Evolutionary conservation across 2,329 filamentous ascomycete species (phyloP).

Genomic region (Cladosporium velox): DNA sequence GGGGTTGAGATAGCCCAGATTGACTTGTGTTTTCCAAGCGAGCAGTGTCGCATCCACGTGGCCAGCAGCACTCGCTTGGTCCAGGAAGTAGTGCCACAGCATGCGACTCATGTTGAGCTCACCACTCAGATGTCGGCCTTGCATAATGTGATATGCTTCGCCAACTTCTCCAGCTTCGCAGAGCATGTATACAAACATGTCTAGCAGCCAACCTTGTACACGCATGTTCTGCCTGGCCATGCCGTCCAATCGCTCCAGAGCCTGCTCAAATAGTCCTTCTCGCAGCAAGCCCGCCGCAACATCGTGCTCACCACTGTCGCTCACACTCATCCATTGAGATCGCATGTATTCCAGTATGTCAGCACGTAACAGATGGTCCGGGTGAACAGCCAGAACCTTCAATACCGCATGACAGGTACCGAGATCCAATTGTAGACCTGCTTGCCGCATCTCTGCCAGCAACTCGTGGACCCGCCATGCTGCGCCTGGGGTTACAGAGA

Average conservation of each 20-base stretch:
- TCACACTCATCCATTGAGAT: constrained; percentile 68
- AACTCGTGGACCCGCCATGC: constrained; percentile 63
- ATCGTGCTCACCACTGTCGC: constrained; percentile 63
- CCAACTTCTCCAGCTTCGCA: constrained; percentile 73
- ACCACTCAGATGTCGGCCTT: constrained; percentile 53
- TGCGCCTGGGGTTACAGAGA: constrained; percentile 64
- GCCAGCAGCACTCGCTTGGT: constrained; percentile 63
- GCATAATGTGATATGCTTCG: constrained; percentile 71
- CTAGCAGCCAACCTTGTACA: constrained; percentile 68
- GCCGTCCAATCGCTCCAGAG: constrained; percentile 67
- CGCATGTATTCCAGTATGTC: constrained; percentile 74
- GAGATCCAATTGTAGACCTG: constrained; percentile 63
- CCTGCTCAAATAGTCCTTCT: constrained; percentile 81
- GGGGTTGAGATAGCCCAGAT: constrained; percentile 60
- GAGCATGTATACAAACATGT: constrained; percentile 74
- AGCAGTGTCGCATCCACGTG: constrained; percentile 66
- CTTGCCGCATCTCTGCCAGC: constrained; percentile 70
- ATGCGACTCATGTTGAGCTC: constrained; percentile 50
- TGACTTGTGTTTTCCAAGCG: constrained; percentile 70
- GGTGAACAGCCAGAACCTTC: constrained; percentile 76
- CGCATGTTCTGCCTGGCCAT: constrained; percentile 50
- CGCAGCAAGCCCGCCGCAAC: constrained; percentile 74
- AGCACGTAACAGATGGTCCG: constrained; percentile 75
- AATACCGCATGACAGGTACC: constrained; percentile 72
- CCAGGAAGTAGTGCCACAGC: constrained; percentile 73